Conservation (phyloP, 805 yeast genomes). For the Hanseniaspora guilliermondii region DNA sequence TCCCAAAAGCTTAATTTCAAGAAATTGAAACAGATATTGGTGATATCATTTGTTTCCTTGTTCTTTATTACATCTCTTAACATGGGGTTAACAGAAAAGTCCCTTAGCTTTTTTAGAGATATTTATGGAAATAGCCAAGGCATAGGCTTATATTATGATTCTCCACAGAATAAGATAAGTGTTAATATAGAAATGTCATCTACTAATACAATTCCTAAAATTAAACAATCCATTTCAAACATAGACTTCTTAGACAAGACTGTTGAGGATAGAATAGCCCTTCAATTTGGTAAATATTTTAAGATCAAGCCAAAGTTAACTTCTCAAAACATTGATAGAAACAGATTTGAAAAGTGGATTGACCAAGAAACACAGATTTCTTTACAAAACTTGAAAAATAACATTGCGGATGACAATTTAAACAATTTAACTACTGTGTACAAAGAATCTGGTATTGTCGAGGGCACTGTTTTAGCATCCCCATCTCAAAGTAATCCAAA, state of each 20-base stretch:
- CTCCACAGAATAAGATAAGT: not conserved
- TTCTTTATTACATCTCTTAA: not conserved
- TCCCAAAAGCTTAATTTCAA: not conserved
- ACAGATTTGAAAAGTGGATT: slow-evolving; percentile 36
- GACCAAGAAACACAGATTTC: slow-evolving; percentile 31
- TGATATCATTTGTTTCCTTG: not conserved
- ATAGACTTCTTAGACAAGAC: not conserved
- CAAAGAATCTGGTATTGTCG: slow-evolving; percentile 27
- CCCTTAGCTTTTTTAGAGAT: not conserved
- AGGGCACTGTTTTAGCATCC: slow-evolving; percentile 74
- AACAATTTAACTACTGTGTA: slow-evolving; percentile 16
- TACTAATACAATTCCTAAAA: not conserved
- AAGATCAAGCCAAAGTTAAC: slow-evolving; percentile 3
- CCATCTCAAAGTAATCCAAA: slow-evolving; percentile 62
- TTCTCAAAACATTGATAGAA: slow-evolving; percentile 2
- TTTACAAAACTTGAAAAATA: slow-evolving; percentile 33
- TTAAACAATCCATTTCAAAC: not conserved
- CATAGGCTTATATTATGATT: not conserved
- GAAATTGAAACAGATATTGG: not conserved
- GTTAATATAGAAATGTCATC: not conserved
- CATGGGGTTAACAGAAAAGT: not conserved
- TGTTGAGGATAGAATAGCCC: not conserved
- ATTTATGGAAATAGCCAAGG: not conserved
- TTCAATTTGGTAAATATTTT: not conserved
- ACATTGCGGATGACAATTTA: slow-evolving; percentile 35